Conservation (phyloP, 441 rosid genomes). For the Erodium chrysanthum region DNA sequence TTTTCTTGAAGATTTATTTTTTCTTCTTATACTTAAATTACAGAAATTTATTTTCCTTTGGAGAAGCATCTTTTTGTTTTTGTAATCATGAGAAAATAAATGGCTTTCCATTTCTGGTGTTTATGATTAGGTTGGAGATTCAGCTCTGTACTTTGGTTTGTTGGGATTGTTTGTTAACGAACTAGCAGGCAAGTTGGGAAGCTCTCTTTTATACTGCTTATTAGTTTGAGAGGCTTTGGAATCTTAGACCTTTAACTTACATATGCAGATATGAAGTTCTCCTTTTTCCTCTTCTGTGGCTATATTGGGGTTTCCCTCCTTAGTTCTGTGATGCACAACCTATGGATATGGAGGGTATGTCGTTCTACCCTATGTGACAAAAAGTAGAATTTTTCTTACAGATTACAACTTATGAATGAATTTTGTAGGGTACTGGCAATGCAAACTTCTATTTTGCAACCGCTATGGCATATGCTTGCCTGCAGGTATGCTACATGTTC, state of each 20-base stretch:
- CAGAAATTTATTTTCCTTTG: not conserved
- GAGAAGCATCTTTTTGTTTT: not conserved
- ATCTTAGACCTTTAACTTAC: conserved; percentile 18
- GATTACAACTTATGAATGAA: conserved; percentile 16
- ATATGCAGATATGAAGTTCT: conserved; percentile 68
- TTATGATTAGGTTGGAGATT: conserved; percentile 70
- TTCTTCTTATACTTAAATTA: not conserved
- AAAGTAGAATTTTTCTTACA: conserved; percentile 7
- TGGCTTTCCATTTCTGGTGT: conserved; percentile 14
- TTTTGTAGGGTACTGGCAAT: conserved; percentile 80
- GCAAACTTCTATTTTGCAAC: conserved; percentile 94
- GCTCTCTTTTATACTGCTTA: conserved; percentile 17
- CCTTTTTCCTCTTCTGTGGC: conserved; percentile 86
- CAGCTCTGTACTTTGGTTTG: conserved; percentile 70
- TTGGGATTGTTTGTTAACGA: conserved; percentile 73
- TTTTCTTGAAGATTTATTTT: not conserved
- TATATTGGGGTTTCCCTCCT: conserved; percentile 81
- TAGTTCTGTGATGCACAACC: conserved; percentile 94
- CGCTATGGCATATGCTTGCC: conserved; percentile 76
- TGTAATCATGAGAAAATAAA: conserved; percentile 10
- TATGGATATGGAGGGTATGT: conserved; percentile 96
- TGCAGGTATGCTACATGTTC: conserved; percentile 49
- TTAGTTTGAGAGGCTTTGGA: conserved; percentile 15
- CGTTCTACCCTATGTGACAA: conserved; percentile 10
- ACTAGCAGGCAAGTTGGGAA: conserved; percentile 50